phyloP scores from a whole-genome alignment of 768 basidiomycete genomes.

The Podaxis rugospora region DNA sequence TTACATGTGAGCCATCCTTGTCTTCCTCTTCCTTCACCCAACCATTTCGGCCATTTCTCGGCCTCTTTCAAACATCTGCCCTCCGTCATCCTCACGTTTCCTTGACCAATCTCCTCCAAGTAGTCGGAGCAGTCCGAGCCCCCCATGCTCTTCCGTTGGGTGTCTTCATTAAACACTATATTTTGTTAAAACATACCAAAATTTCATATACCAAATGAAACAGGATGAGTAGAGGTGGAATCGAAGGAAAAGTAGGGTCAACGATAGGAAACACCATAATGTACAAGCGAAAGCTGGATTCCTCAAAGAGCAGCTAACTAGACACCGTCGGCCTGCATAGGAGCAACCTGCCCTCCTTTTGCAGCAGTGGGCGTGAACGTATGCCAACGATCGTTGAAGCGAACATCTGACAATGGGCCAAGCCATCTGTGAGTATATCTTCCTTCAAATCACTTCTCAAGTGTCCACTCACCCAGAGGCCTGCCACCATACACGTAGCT shows the following conservation, averaged over 20 bases:
- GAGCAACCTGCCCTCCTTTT: constrained; percentile 73
- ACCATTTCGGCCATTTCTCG: background rate
- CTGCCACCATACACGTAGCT: constrained; percentile 93
- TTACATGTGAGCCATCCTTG: background rate
- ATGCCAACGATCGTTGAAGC: constrained; percentile 95
- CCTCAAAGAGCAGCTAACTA: constrained; percentile 4
- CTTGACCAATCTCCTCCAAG: background rate
- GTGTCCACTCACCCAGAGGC: constrained; percentile 58
- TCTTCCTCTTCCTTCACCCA: background rate
- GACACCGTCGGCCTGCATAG: constrained; percentile 55
- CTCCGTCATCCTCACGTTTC: background rate
- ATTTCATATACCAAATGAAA: background rate
- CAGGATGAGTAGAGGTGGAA: background rate
- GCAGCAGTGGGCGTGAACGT: constrained; percentile 87
- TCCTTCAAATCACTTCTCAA: background rate
- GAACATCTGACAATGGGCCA: constrained; percentile 57
- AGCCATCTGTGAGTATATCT: background rate
- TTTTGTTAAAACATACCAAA: background rate
- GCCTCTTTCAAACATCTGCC: background rate
- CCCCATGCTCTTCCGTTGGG: background rate
- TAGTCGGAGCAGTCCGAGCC: background rate
- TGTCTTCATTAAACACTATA: background rate
- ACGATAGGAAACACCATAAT: background rate
- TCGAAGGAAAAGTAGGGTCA: background rate
- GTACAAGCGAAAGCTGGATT: background rate